A percentile compares a stretch with the other conserved stretches of the same genome.
Conservation (phyloP, 768 basidiomycete species). For the Suillus subluteus region DNA sequence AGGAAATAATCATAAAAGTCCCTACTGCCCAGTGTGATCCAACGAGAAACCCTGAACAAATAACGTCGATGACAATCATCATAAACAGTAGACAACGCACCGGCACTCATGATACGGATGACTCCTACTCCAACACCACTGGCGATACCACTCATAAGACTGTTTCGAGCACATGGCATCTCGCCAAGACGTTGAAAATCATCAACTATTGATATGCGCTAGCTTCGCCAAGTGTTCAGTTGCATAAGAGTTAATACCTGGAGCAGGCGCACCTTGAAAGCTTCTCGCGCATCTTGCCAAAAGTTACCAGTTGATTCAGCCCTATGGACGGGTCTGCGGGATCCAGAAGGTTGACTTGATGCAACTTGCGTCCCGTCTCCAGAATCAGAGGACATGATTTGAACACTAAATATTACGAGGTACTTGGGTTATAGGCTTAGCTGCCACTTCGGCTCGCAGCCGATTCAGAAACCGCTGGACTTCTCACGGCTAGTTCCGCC, state of each 20-base stretch:
- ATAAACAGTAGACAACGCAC: constrained; percentile 44
- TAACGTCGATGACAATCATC: constrained; percentile 9
- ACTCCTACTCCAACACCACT: constrained; percentile 78
- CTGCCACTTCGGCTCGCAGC: constrained; percentile 1
- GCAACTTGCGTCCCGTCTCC: neutral
- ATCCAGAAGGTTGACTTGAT: constrained; percentile 13
- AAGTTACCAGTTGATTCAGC: constrained; percentile 35
- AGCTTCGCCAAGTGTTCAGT: constrained; percentile 35
- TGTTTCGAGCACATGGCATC: constrained; percentile 78
- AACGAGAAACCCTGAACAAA: constrained; percentile 54
- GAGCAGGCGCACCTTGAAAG: constrained; percentile 32
- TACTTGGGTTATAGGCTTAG: neutral
- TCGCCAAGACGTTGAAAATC: constrained; percentile 67
- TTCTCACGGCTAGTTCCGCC: constrained; percentile 37
- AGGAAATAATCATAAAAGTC: constrained; percentile 68
- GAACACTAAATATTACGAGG: neutral
- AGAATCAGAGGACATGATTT: constrained; percentile 3
- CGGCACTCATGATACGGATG: constrained; percentile 65
- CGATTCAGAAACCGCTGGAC: neutral
- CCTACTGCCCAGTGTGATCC: constrained; percentile 83
- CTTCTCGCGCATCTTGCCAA: constrained; percentile 35
- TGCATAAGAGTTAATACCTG: neutral
- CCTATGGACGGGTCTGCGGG: constrained; percentile 30
- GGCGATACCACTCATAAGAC: constrained; percentile 78
- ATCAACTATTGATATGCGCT: constrained; percentile 50